Evolutionary conservation across 1,139 yeast species (phyloP), one percentile per base, ranked within the genome.

Genomic region (Kodamaea arcana): DNA sequence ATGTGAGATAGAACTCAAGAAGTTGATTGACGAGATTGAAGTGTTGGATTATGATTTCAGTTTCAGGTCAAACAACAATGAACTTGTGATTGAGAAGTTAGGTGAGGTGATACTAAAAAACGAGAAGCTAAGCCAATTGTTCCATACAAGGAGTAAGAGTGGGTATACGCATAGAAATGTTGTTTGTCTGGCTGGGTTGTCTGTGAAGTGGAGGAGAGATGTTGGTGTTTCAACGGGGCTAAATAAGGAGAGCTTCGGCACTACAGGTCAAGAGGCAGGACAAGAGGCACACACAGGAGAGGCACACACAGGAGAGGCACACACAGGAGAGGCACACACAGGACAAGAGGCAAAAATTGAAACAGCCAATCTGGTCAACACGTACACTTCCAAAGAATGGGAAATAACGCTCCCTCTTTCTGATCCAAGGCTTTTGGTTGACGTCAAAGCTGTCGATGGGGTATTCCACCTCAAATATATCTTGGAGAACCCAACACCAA

Each of bases 401-500:
- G 75, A 71, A 31, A 58, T 80, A 6, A 60, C 69, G 1, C 53
- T 84, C 11, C 86, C 90, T 2, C 63, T 80, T 29, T 69, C 79
- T 30, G 92, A 83, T 48, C 94, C 94, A 2, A 58, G 94, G 31
- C 80, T 81, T 0, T 56, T 83, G 24, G 65, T 80, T 3, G 36
- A 33, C 7, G 46, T 44, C 17, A 26, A 9, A 15, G 7, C 7
- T 9, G 30, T 4, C 4, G 15, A 27, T 10, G 23, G 13, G 22
- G 14, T 17, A 4, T 45, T 62, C 24, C 54, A 52, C 24, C 56
- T 79, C 27, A 61, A 53, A 10, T 84, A 77, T 49, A 67, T 71
- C 34, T 51, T 85, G 32, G 95, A 85, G 51, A 85, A 85, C 48
- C 88, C 94, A 7, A 82, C 94, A 0, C 71, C 82, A 3, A 65